Evolutionary conservation across 345 rosid species (phyloP).

Genomic region (Aurinia saxatilis): DNA sequence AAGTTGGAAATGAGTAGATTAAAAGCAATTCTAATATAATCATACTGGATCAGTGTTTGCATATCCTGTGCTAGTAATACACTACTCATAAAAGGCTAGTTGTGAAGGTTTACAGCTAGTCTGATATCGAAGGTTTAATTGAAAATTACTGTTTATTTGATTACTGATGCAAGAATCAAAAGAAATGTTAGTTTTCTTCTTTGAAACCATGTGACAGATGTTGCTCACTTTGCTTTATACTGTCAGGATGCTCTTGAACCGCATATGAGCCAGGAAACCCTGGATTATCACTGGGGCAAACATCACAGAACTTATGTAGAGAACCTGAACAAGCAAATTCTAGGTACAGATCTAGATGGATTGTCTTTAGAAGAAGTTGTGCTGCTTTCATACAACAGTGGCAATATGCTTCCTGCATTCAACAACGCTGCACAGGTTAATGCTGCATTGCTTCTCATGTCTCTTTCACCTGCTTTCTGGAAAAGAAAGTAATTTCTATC

Average conservation of each 20-base stretch:
- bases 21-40: too few species aligned
- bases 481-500: not conserved
- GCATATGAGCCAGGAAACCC: constrained; percentile 66
- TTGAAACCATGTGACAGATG: not conserved
- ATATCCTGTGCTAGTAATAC: too few species aligned
- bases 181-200: too few species aligned
- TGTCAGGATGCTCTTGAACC: constrained; percentile 95
- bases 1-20: not conserved
- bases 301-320: constrained; percentile 86
- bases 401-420: constrained; percentile 76
- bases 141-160: not conserved
- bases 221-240: constrained; percentile 6
- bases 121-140: not conserved
- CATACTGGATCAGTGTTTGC: not conserved
- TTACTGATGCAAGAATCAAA: too few species aligned
- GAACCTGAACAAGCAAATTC: constrained; percentile 74
- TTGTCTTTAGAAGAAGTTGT: constrained; percentile 58
- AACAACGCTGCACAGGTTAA: constrained; percentile 91
- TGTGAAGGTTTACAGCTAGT: too few species aligned
- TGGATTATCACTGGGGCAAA: constrained; percentile 93
- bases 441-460: not conserved
- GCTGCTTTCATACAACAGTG: constrained; percentile 55
- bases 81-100: too few species aligned
- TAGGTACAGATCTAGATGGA: constrained; percentile 58
- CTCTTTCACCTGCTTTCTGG: not conserved